Conservation (phyloP, 2,329 filamentous ascomycete species). For the Botrytis deweyae region DNA sequence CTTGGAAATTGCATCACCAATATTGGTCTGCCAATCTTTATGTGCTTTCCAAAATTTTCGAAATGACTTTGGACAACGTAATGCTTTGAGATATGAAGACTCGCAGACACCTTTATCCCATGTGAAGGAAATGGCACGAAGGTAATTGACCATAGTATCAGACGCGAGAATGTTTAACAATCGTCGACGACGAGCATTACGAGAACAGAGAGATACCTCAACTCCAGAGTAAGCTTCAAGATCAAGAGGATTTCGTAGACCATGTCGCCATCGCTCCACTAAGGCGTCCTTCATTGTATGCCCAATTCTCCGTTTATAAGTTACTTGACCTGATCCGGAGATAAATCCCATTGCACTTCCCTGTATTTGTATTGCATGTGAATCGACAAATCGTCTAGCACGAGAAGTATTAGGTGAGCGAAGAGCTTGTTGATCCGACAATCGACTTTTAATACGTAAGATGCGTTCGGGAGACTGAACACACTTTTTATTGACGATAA, state of each 20-base stretch:
- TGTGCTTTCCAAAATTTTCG: conserved; percentile 22
- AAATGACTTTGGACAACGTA: conserved; percentile 21
- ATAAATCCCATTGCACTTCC: conserved; percentile 24
- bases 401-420: conserved; percentile 21
- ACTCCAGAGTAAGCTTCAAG: conserved; percentile 26
- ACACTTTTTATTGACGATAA: conserved; percentile 8
- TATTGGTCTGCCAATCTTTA: conserved; percentile 15
- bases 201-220: conserved; percentile 26
- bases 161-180: conserved; percentile 23
- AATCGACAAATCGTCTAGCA: conserved; percentile 22
- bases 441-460: conserved; percentile 19
- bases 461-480: not conserved
- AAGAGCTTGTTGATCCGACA: conserved; percentile 23
- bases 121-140: not conserved
- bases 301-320: conserved; percentile 24
- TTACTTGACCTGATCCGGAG: conserved; percentile 19
- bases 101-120: not conserved
- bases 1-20: conserved; percentile 24
- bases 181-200: conserved; percentile 23
- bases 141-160: conserved; percentile 25
- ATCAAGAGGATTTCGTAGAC: conserved; percentile 21
- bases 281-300: conserved; percentile 27
- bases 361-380: conserved; percentile 23
- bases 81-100: conserved; percentile 12
- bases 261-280: conserved; percentile 24